These are phyloP conservation scores for Arthrinium puccinioides DNA, from an alignment of 2,329 filamentous ascomycete genomes.

Conservation along the genomic window DNA sequence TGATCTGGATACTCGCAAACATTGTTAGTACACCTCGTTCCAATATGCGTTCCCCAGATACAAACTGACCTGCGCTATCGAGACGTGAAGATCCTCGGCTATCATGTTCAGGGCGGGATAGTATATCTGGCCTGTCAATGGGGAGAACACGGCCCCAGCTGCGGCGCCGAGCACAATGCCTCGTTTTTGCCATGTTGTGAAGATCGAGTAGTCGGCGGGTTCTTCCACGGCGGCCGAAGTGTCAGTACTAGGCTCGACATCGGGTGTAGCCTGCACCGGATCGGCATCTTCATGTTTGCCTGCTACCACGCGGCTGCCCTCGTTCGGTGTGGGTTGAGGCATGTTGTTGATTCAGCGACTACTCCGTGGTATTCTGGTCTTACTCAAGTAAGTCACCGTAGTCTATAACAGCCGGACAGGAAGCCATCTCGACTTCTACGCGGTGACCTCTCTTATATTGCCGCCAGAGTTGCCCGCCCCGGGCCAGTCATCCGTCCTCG, in stretches of 20 bases:
- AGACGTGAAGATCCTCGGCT: slow-evolving; percentile 30
- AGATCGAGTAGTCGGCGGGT: slow-evolving; percentile 10
- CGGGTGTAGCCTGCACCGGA: not conserved
- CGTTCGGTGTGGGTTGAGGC: not conserved
- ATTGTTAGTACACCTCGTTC: not conserved
- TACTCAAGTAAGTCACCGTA: too few relatives aligned
- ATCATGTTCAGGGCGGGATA: slow-evolving; percentile 34
- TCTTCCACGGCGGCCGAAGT: not conserved
- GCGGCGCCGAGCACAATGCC: slow-evolving; percentile 21
- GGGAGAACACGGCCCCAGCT: slow-evolving; percentile 23
- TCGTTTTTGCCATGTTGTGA: slow-evolving; percentile 20
- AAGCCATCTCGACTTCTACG: too few relatives aligned
- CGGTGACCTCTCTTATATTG: too few relatives aligned
- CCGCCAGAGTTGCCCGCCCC: too few relatives aligned
- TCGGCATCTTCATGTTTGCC: not conserved
- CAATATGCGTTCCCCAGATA: not conserved
- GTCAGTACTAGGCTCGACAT: slow-evolving; percentile 5
- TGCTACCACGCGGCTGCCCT: not conserved
- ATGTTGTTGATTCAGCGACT: not conserved
- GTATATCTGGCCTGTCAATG: slow-evolving; percentile 31
- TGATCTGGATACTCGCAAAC: slow-evolving; percentile 24
- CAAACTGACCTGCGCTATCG: slow-evolving; percentile 6
- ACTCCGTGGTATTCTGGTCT: too few relatives aligned
- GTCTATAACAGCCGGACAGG: too few relatives aligned
- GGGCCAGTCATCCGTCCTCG: too few relatives aligned